Evolutionary conservation across 805 yeast species (phyloP), one percentile per base, ranked within the genome.

Genomic region (Kuraishia cidri): DNA sequence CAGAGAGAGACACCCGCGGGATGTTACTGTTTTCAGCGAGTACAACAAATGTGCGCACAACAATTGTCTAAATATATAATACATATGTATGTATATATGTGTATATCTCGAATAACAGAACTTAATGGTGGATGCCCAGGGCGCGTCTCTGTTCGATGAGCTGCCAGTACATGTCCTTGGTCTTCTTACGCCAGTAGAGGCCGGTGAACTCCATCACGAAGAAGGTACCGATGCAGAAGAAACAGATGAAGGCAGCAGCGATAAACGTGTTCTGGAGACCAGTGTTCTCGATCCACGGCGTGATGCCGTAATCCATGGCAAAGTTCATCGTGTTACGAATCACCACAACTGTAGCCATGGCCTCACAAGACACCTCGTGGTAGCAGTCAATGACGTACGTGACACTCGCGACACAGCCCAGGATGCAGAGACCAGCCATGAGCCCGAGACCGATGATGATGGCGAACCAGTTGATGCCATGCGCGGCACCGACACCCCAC

Each of bases 401-500:
- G 33, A 69, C 62, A 15, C 77, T 56, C 7, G 60, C 50, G 19
- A 67, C 69, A 32, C 74, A 60, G 6, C 78, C 77, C 31, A 74
- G 69, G 36, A 72, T 54, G 39, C 72, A 63, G 25, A 64, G 51
- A 6, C 80, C 78, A 10, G 75, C 79, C 27, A 73, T 55, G 26
- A 72, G 46, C 2, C 79, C 83, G 41, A 72, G 58, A 2, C 79
- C 80, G 32, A 66, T 57, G 25, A 69, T 64, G 4, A 69, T 56
- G 3, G 72, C 71, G 33, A 72, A 58, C 81, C 83, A 77, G 32
- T 67, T 69, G 20, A 67, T 54, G 4, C 58, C 63, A 32, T 66
- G 64, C 30, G 66, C 65, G 0, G 82, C 77, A 9, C 81, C 83
- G 28, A 75, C 66, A 30, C 85, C 85, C 66, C 79, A 75, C 11